These are phyloP conservation scores for Pinus tabuliformis DNA, from an alignment of 75 land plant genomes.

Conservation along the genomic window DNA sequence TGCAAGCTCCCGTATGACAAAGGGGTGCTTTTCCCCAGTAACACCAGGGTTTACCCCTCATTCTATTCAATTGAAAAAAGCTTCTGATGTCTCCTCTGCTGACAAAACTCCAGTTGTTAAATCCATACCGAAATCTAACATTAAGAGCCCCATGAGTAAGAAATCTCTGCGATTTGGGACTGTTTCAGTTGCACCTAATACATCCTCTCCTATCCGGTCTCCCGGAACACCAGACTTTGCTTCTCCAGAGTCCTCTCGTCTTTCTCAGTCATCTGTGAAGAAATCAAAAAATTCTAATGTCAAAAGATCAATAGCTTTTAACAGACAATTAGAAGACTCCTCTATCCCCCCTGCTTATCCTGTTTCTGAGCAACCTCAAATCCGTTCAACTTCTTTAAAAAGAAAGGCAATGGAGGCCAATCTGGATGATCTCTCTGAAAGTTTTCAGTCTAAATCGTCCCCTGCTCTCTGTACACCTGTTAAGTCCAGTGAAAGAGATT, in stretches of 20 bases:
- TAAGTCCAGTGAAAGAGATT: background rate
- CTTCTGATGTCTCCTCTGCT: background rate
- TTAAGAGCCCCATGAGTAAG: background rate
- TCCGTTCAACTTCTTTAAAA: background rate
- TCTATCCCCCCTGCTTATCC: background rate
- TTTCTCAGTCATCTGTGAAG: background rate
- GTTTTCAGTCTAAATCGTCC: background rate
- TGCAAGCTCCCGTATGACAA: background rate
- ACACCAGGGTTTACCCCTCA: background rate
- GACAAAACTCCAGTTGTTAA: constrained; percentile 1
- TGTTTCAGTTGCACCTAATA: background rate
- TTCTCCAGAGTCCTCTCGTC: constrained; percentile 2
- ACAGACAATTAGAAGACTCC: background rate
- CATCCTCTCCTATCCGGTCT: background rate
- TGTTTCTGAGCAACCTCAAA: background rate
- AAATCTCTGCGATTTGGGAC: constrained; percentile 1
- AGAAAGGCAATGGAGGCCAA: background rate
- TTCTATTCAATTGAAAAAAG: background rate
- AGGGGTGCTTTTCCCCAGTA: background rate
- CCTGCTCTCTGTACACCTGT: background rate
- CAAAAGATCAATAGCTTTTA: constrained; percentile 4
- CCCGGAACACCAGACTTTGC: constrained; percentile 1
- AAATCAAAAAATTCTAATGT: background rate
- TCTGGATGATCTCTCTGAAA: background rate
- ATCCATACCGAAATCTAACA: background rate